phyloP scores from a whole-genome alignment of 169 alveolate genomes.

The Amoebophrya sp. region DNA sequence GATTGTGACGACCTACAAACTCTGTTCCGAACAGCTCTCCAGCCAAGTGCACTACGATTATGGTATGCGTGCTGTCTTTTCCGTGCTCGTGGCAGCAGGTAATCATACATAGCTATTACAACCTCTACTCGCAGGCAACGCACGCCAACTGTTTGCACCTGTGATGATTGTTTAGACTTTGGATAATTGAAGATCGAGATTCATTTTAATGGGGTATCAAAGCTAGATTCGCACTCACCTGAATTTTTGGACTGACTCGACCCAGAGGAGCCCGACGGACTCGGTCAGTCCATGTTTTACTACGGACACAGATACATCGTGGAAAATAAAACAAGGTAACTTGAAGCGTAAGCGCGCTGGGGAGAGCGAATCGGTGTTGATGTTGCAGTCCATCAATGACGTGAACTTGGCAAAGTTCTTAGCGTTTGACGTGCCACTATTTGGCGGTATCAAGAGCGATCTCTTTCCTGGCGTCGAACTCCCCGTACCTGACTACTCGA shows the following conservation, averaged over 20 bases:
- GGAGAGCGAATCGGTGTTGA: constrained; percentile 70
- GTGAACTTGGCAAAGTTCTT: constrained; percentile 60
- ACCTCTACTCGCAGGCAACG: too few species aligned
- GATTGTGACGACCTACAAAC: constrained; percentile 78
- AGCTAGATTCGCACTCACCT: too few species aligned
- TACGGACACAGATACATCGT: too few species aligned
- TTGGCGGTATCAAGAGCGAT: constrained; percentile 78
- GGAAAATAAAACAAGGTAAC: too few species aligned
- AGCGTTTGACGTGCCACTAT: constrained; percentile 65
- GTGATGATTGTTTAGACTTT: too few species aligned
- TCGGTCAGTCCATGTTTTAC: too few species aligned
- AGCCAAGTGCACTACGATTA: constrained; percentile 86
- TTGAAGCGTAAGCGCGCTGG: constrained; percentile 77
- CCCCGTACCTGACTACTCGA: constrained; percentile 62
- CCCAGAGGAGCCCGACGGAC: too few species aligned
- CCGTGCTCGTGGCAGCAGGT: constrained; percentile 89
- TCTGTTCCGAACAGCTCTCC: constrained; percentile 80
- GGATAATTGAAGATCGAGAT: too few species aligned
- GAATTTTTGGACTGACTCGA: too few species aligned
- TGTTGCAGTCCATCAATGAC: constrained; percentile 59
- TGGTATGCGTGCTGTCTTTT: constrained; percentile 88
- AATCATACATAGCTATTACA: too few species aligned
- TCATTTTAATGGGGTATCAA: too few species aligned
- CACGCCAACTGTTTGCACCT: too few species aligned
- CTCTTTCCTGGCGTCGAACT: constrained; percentile 81